Evolutionary conservation across 768 basidiomycete genomes (phyloP), one percentile per base, ranked within the genome.

Genomic region (Lentinula sp.): DNA sequence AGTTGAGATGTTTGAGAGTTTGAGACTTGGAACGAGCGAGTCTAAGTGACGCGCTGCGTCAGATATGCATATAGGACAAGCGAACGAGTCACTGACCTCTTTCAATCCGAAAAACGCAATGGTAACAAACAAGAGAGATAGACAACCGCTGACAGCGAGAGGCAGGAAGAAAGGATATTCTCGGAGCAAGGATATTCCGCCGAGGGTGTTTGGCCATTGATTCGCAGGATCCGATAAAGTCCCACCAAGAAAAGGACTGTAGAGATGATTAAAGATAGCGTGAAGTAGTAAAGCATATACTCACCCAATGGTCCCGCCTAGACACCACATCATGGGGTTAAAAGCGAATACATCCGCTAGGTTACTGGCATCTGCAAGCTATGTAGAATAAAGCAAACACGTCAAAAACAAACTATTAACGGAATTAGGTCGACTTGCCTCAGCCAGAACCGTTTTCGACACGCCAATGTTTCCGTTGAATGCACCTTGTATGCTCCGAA

Each of bases 111-210:
- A 16, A 18, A 63, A 62, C 1, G 66, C 67, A 2, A 70, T 13
- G 0, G 68, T 4, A 51, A 73, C 68, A 8, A 65, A 62, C n/a
- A 66, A n/a, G 15, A 71, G 45, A n/a, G 71, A 54, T 10, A 72
- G 63, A 0, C 57, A 9, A 0, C 70, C 72, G 3, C 73, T 66
- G 5, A 68, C 66, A 7, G 65, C 56, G 63, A 76, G 76, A 37
- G 75, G 74, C 37, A 76, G 68, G 43, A 78, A 72, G 61, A 75
- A 78, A 3, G 76, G 74, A 65, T 77, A 65, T 1, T 66, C 59
- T 15, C 60, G 54, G 36, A 74, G 68, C 53, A 75, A 68, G 4
- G 48, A 15, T n/a, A 68, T 59, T 16, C 50, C 56, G 10, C 69
- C 69, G 45, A 74, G 70, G 7, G 63, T 61, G 7, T 61, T 49